Base-by-base conservation (phyloP, 2,329 filamentous ascomycete species). In the Epichloe sibirici region DNA sequence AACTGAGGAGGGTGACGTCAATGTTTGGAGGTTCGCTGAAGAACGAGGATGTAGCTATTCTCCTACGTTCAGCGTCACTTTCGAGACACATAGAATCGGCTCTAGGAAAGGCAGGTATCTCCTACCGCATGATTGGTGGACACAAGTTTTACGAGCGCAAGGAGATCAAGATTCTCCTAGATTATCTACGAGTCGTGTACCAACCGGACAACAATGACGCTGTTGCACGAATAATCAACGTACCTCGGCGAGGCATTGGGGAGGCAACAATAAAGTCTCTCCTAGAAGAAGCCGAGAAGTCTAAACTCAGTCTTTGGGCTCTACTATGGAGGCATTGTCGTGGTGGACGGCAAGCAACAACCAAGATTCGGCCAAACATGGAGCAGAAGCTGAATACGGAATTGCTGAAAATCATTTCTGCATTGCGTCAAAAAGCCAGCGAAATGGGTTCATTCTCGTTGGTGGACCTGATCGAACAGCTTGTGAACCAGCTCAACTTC, bases 61-160 rank as follows among this genome's bases (percentile, higher is more conserved):
- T 98, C 13, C 74, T 98, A n/a, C 81, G 91, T 23, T 93, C 90
- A 2, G 87, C 90, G 1, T 75, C 82, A 1, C 73, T 96, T 7
- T 96, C 91, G 0, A 77, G 90, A 23, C 81, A 88, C n/a, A 85
- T 97, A 40, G 91, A 98, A 69, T 78, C 83, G 23, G 85, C 85
- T 3, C 73, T 97, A 42, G 88, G 86, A 13, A 88, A 85, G 61
- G 81, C 82, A 11, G 89, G 90, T 1, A 82, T 97, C 42, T 78
- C 90, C 0, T 98, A 97, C 67, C 83, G 83, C 48, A 96, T 97
- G 90, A 84, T 97, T 49, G 91, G 81, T 39, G 91, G 93, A 2
- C 81, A 82, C 56, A 86, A 88, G 54, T 98, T 98, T 65, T 97
- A 94, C 62, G 93, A 98, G 59, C 82, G 93, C 49, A 78, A 82